Percentiles rank a stretch among this genome's conserved stretches.
These are phyloP conservation scores for Pseudonitzschia multiseries DNA, from an alignment of 108 stramenopile species.

Conservation along the genomic window DNA sequence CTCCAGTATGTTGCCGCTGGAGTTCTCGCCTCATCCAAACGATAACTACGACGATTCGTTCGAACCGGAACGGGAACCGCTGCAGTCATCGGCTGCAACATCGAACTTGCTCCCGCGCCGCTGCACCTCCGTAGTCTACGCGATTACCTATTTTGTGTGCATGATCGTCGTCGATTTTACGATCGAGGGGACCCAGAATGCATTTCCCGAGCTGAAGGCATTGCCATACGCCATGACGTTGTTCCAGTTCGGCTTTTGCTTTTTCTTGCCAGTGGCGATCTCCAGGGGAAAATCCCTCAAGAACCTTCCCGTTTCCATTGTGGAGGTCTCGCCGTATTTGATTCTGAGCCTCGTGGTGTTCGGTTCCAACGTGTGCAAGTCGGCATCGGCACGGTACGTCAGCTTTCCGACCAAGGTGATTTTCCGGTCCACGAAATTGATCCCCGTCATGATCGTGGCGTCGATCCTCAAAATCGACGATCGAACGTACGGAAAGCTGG, in stretches of 20 bases:
- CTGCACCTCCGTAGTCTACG: neutral
- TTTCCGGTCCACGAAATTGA: constrained; percentile 64
- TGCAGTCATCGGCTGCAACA: neutral
- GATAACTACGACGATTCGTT: neutral
- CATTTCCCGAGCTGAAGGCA: constrained; percentile 42
- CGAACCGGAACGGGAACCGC: neutral
- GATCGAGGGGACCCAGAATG: constrained; percentile 54
- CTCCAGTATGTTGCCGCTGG: neutral
- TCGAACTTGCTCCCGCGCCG: neutral
- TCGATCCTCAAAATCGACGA: constrained; percentile 31
- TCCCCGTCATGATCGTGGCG: constrained; percentile 72
- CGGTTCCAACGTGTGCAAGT: constrained; percentile 55
- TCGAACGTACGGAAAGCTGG: constrained; percentile 38
- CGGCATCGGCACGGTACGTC: constrained; percentile 54
- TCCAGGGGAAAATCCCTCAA: constrained; percentile 37
- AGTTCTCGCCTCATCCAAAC: neutral
- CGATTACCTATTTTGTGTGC: constrained; percentile 28
- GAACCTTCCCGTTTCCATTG: constrained; percentile 43
- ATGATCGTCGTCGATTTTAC: constrained; percentile 70
- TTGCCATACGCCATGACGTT: constrained; percentile 52
- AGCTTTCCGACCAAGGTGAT: constrained; percentile 76
- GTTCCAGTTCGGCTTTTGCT: constrained; percentile 69
- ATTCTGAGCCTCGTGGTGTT: constrained; percentile 52
- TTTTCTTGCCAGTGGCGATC: constrained; percentile 43
- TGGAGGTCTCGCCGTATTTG: constrained; percentile 47